Conservation (phyloP, 1,139 yeast genomes). For the Suhomyces taliae region DNA sequence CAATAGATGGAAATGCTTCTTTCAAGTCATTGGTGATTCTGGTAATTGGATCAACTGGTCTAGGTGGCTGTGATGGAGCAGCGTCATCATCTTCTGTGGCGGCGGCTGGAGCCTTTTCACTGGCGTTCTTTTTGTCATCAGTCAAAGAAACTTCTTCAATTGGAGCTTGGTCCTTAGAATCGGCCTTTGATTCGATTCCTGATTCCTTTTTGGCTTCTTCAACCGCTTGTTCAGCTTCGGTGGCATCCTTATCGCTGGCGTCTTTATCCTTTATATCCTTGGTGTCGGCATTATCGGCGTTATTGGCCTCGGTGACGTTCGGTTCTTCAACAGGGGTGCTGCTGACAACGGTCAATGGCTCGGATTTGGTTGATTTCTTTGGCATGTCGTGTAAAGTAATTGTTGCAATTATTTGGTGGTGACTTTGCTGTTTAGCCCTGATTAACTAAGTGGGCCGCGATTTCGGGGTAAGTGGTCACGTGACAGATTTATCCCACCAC, state of each 20-base stretch:
- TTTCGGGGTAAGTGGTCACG: not conserved
- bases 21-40: constrained; percentile 55
- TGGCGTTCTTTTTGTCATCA: constrained; percentile 9
- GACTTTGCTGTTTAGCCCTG: not conserved
- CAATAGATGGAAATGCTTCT: constrained; percentile 82
- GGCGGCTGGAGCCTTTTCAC: not conserved
- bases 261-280: constrained; percentile 5
- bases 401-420: not conserved
- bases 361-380: constrained; percentile 10
- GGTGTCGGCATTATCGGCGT: constrained; percentile 6
- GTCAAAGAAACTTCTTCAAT: constrained; percentile 16
- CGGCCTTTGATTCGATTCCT: constrained; percentile 2
- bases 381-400: constrained; percentile 6
- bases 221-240: constrained; percentile 1
- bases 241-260: not conserved
- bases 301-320: constrained; percentile 17
- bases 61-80: constrained; percentile 66
- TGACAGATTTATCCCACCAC: not conserved
- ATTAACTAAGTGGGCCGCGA: no score
- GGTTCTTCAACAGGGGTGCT: constrained; percentile 34
- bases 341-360: constrained; percentile 31
- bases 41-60: constrained; percentile 63
- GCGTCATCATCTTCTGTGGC: not conserved
- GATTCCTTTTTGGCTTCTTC: constrained; percentile 8
- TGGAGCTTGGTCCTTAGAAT: constrained; percentile 4